Evolutionary conservation across 208 protist species (phyloP), one percentile per base, ranked within the genome.

Genomic region (Leishmania major): DNA sequence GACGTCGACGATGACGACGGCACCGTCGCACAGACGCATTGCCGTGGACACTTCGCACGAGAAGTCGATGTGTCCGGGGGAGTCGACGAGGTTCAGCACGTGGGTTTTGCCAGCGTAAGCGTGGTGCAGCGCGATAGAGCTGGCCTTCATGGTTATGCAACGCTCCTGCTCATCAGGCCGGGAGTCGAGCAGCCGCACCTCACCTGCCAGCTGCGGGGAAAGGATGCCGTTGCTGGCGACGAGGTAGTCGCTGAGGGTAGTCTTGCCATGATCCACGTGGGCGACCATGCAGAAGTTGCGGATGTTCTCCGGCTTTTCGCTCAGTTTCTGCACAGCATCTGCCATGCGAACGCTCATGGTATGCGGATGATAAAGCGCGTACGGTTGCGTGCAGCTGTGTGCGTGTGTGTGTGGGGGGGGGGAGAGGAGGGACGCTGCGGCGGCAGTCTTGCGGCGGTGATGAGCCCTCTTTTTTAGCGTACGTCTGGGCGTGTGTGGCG

Each of bases 31-130:
- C 67, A 99, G 87, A 51, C 99, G 91, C 83, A 99, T 98, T 15
- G 99, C 99, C 22, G 98, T 99, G 7, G 98, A 99, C 5, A 99
- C 99, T 84, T 99, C 96, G 66, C 91, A 96, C 11, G 94, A 97
- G 86, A 99, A 99, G 92, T 99, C 99, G 67, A 99, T 99, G 90
- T 99, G 99, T 4, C 99, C 99, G 19, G 99, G 99, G 19, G 99
- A 99, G 92, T 99, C 99, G 43, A 99, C 99, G 8, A 99, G 93
- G 88, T 99, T 99, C 47, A 99, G 90, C 7, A 99, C 77, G 82
- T 96, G 90, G 55, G 87, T 85, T 67, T 81, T 85, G 51, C 84
- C 85, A 59, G 97, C 75, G 80, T 92, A 80, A 49, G 79, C 74
- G 84, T 98, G 94, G 51, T 91, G 84, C 6, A 99, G 90, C 53